Evolutionary conservation across 2,329 filamentous ascomycete species (phyloP).

Genomic region (Bipolaris bicolor): DNA sequence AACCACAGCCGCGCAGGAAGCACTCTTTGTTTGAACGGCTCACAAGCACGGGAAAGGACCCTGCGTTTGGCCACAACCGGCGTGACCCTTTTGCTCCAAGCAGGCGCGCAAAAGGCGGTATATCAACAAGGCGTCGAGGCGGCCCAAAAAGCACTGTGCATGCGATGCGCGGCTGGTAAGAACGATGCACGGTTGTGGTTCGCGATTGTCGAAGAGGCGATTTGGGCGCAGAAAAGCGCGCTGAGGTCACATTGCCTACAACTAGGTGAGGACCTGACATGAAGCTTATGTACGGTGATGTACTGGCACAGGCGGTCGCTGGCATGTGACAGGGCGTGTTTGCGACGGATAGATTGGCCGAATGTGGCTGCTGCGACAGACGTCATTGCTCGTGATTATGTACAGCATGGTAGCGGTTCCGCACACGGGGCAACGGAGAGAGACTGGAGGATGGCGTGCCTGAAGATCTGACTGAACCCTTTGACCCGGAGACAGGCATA

Average conservation of each 20-base stretch:
- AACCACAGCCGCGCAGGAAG: conserved; percentile 11
- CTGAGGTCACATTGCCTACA: conserved; percentile 15
- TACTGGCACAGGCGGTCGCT: background rate
- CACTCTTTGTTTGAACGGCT: conserved; percentile 4
- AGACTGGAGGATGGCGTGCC: conserved; percentile 14
- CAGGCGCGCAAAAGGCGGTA: conserved; percentile 7
- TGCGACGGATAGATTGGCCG: conserved; percentile 10
- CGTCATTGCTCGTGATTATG: conserved; percentile 15
- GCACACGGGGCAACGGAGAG: conserved; percentile 16
- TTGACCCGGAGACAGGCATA: background rate
- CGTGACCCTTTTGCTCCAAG: conserved; percentile 2
- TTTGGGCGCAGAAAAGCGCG: conserved; percentile 6
- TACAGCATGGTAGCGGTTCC: conserved; percentile 13
- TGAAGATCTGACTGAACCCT: conserved; percentile 16
- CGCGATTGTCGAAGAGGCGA: background rate
- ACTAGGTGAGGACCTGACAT: background rate
- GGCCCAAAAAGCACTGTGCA: conserved; percentile 1
- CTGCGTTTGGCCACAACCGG: conserved; percentile 5
- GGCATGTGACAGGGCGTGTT: conserved; percentile 8
- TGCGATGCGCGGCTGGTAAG: conserved; percentile 6
- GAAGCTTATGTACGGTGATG: conserved; percentile 12
- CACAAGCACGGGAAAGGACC: conserved; percentile 1
- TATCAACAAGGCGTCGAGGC: background rate
- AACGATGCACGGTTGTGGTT: conserved; percentile 15
- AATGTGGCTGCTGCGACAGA: conserved; percentile 9